These are phyloP conservation scores for Ochromonas danica DNA, from an alignment of 108 stramenopile genomes.

Conservation along the genomic window DNA sequence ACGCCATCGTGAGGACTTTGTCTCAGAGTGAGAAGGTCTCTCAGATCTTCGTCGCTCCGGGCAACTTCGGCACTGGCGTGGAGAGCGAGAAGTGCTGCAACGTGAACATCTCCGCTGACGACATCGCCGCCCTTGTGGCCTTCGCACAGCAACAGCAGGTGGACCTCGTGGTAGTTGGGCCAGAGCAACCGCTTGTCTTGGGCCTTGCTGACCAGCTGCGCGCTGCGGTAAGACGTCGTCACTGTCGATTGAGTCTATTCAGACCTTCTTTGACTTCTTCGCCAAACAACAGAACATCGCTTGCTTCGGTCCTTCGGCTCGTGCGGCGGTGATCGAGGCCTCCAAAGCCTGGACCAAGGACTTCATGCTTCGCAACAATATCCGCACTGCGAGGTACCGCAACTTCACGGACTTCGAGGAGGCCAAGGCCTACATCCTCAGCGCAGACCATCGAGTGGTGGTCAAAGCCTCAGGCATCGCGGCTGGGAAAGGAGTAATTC, in stretches of 20 bases:
- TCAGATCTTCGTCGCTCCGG: constrained; percentile 52
- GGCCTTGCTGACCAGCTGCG: constrained; percentile 93
- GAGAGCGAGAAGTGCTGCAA: neutral
- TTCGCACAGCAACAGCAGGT: constrained; percentile 21
- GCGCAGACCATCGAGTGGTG: constrained; percentile 62
- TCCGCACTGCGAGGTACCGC: constrained; percentile 89
- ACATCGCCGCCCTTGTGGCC: constrained; percentile 5
- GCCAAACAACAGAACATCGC: constrained; percentile 67
- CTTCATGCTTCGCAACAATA: constrained; percentile 83
- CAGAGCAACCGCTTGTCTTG: constrained; percentile 90
- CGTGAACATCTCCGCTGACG: constrained; percentile 12
- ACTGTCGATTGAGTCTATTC: no score
- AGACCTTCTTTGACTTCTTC: constrained; percentile 64
- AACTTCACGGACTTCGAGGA: constrained; percentile 78
- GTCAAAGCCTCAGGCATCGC: constrained; percentile 98
- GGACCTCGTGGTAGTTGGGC: constrained; percentile 76
- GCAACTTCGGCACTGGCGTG: constrained; percentile 52
- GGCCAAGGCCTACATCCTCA: constrained; percentile 60
- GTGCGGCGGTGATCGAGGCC: constrained; percentile 90
- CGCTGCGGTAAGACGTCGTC: no score
- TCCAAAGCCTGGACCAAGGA: constrained; percentile 98
- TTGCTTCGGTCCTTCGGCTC: constrained; percentile 87
- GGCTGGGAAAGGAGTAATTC: constrained; percentile 95
- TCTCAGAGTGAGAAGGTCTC: constrained; percentile 40
- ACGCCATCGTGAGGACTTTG: constrained; percentile 57